These are phyloP conservation scores for Esteya vermicola DNA, from an alignment of 2,329 filamentous ascomycete species.

Conservation along the genomic window DNA sequence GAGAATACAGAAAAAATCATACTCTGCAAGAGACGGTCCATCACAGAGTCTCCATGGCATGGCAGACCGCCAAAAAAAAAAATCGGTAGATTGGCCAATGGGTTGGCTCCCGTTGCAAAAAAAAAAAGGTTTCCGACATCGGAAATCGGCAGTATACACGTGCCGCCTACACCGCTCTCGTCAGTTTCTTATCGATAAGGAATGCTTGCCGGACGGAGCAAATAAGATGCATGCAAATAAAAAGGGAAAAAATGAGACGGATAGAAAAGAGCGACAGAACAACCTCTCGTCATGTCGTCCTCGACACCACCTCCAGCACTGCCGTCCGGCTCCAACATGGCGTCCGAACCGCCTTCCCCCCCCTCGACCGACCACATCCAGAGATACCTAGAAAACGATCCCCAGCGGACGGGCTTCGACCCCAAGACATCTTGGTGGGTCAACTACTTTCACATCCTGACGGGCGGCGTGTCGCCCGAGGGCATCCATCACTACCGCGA, in stretches of 20 bases:
- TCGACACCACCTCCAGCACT: background rate
- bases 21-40: too few relatives aligned
- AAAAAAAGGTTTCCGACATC: too few relatives aligned
- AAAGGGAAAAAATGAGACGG: too few relatives aligned
- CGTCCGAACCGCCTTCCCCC: background rate
- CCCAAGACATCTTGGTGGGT: slow-evolving; percentile 53
- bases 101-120: too few relatives aligned
- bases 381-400: slow-evolving; percentile 36
- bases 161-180: background rate
- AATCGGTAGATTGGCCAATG: too few relatives aligned
- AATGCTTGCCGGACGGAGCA: background rate
- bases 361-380: background rate
- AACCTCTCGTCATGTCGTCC: background rate
- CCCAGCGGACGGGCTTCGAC: slow-evolving; percentile 48
- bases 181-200: slow-evolving; percentile 1
- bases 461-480: slow-evolving; percentile 54
- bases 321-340: too few relatives aligned
- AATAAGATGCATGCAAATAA: too few relatives aligned
- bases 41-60: too few relatives aligned
- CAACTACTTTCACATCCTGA: slow-evolving; percentile 74
- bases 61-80: too few relatives aligned
- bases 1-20: too few relatives aligned
- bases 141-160: too few relatives aligned
- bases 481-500: slow-evolving; percentile 65
- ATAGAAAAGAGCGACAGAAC: background rate